Evolutionary conservation across 2,329 filamentous ascomycete species (phyloP).

Genomic region (Seiridium cupressi): DNA sequence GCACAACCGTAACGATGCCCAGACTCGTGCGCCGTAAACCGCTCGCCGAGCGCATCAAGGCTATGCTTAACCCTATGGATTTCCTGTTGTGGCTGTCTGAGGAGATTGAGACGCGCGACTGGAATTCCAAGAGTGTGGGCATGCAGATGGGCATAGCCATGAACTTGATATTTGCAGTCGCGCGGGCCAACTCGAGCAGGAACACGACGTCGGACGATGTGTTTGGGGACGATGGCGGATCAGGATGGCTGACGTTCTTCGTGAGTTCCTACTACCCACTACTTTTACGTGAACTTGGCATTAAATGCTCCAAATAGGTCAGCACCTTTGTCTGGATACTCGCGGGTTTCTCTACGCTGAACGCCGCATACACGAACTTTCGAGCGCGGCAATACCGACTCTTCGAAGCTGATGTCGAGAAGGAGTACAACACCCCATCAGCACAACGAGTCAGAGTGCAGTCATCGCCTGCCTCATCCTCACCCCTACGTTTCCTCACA

Average conservation of each 20-base stretch:
- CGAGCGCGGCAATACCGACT: slow-evolving; percentile 85
- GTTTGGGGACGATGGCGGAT: slow-evolving; percentile 70
- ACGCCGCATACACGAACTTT: slow-evolving; percentile 78
- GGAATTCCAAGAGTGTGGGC: slow-evolving; percentile 79
- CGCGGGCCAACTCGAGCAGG: slow-evolving; percentile 70
- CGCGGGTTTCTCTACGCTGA: slow-evolving; percentile 63
- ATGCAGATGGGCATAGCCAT: slow-evolving; percentile 71
- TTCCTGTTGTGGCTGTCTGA: slow-evolving; percentile 89
- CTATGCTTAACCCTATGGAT: slow-evolving; percentile 83
- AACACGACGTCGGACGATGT: slow-evolving; percentile 70
- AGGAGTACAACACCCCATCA: slow-evolving; percentile 73
- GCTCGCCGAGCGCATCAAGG: slow-evolving; percentile 75
- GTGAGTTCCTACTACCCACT: slow-evolving; percentile 37
- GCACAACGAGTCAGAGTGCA: slow-evolving; percentile 86
- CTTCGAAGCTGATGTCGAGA: slow-evolving; percentile 83
- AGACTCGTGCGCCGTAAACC: slow-evolving; percentile 83
- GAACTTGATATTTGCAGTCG: slow-evolving; percentile 79
- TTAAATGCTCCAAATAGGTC: slow-evolving; percentile 44
- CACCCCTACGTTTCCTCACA: slow-evolving; percentile 74
- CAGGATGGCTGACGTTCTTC: slow-evolving; percentile 61
- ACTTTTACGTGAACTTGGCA: not conserved
- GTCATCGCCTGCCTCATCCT: slow-evolving; percentile 74
- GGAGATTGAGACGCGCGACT: slow-evolving; percentile 87
- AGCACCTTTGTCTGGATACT: slow-evolving; percentile 71
- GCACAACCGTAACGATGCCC: slow-evolving; percentile 43